phyloP scores from a whole-genome alignment of 192 early-diverging fungal genomes.

The Podila epigama region DNA sequence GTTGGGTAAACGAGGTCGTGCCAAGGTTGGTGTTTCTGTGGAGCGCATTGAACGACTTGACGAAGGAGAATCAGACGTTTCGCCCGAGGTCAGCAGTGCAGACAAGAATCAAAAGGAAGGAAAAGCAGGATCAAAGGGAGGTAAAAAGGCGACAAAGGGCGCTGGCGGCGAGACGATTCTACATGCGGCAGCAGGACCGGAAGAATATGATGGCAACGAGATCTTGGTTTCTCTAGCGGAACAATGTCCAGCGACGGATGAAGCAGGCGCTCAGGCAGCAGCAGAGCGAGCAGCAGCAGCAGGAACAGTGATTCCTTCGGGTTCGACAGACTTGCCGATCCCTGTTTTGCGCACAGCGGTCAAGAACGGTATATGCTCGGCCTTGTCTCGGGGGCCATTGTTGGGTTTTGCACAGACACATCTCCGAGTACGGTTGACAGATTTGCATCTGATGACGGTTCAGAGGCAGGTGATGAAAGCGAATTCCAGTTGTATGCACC shows the following conservation, averaged over 20 bases:
- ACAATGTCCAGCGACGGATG: conserved; percentile 11
- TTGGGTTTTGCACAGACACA: conserved; percentile 80
- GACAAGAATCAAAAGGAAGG: not conserved
- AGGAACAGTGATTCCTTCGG: conserved; percentile 21
- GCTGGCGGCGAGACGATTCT: not conserved
- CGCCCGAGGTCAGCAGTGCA: not conserved
- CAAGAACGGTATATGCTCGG: conserved; percentile 69
- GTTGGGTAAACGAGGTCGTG: conserved; percentile 71
- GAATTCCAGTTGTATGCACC: conserved; percentile 58
- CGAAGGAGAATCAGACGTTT: conserved; percentile 16
- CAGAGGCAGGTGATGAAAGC: conserved; percentile 28
- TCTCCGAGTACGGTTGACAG: conserved; percentile 58
- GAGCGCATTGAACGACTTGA: conserved; percentile 53
- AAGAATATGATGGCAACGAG: conserved; percentile 53
- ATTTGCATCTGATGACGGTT: conserved; percentile 53
- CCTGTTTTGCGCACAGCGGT: conserved; percentile 57
- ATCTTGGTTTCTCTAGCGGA: conserved; percentile 34
- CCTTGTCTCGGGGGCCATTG: conserved; percentile 77
- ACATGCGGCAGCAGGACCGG: not conserved
- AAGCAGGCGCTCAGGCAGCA: conserved; percentile 23
- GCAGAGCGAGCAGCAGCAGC: conserved; percentile 10
- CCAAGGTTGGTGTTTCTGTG: conserved; percentile 63
- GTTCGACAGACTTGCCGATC: conserved; percentile 16
- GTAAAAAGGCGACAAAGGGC: not conserved
- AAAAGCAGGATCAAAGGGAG: not conserved